Evolutionary conservation across 31 red algal species (phyloP).

Genomic region (Asparagopsis taxiformis): DNA sequence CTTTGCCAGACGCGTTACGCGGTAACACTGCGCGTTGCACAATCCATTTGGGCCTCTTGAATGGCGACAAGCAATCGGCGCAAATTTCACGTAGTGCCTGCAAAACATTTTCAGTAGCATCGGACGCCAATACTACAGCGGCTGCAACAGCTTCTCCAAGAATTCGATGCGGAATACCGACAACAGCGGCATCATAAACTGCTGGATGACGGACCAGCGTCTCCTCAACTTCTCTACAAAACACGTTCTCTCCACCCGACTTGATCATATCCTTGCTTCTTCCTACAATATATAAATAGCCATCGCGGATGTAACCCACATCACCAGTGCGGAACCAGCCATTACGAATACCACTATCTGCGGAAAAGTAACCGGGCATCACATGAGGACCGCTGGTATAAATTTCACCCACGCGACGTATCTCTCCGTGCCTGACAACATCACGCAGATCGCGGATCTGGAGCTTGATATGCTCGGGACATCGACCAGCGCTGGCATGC

Average conservation of each 20-base stretch:
- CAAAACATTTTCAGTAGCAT: background rate
- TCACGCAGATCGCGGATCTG: background rate
- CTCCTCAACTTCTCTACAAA: conserved; percentile 61
- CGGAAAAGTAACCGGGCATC: conserved; percentile 2
- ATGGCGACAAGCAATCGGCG: conserved; percentile 24
- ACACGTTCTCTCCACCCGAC: conserved; percentile 70
- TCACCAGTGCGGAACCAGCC: conserved; percentile 75
- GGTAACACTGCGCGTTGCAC: conserved; percentile 13
- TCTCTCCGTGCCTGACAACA: background rate
- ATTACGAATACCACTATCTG: background rate
- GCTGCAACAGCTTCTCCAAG: conserved; percentile 69
- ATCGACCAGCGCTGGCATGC: conserved; percentile 30
- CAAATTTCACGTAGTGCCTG: background rate
- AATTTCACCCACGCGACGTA: conserved; percentile 25
- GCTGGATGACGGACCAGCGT: conserved; percentile 18
- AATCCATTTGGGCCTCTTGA: conserved; percentile 54
- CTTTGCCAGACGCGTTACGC: conserved; percentile 35
- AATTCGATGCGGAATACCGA: conserved; percentile 53
- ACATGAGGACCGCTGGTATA: conserved; percentile 24
- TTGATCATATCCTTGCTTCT: conserved; percentile 65
- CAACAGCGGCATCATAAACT: conserved; percentile 59
- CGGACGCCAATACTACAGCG: conserved; percentile 36
- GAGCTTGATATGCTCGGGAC: conserved; percentile 15
- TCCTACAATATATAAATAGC: conserved; percentile 45
- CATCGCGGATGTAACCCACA: conserved; percentile 50